Conservation (phyloP, 2,329 filamentous ascomycete species). For the Mariannaea sp. region DNA sequence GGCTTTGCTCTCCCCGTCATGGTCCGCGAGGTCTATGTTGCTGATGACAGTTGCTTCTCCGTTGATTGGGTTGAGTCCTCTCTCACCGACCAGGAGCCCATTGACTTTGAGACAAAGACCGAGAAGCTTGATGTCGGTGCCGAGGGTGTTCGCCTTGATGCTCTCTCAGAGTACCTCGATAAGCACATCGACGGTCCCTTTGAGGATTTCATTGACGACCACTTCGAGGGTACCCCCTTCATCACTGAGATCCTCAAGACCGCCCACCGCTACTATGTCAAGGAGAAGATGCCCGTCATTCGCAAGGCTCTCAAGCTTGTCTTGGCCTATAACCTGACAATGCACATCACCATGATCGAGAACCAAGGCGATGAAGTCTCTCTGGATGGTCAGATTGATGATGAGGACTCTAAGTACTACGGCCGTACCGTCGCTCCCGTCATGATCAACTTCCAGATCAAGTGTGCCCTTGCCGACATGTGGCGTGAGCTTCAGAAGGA, state of each 20-base stretch:
- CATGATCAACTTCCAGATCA: constrained; percentile 99
- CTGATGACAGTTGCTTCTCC: constrained; percentile 89
- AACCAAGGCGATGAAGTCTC: constrained; percentile 80
- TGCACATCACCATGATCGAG: constrained; percentile 94
- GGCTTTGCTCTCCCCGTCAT: constrained; percentile 91
- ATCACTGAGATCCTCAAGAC: constrained; percentile 96
- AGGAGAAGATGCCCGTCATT: constrained; percentile 86
- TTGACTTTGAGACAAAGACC: constrained; percentile 83
- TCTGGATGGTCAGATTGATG: constrained; percentile 82
- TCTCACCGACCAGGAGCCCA: constrained; percentile 69
- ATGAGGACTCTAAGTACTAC: constrained; percentile 83
- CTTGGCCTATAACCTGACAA: constrained; percentile 91
- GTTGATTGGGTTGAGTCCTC: constrained; percentile 91
- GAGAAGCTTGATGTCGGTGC: constrained; percentile 87
- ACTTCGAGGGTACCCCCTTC: constrained; percentile 95
- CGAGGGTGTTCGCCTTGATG: constrained; percentile 80
- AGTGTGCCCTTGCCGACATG: constrained; percentile 95
- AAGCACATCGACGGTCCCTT: constrained; percentile 92
- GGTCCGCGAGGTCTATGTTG: constrained; percentile 91
- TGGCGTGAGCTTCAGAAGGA: constrained; percentile 98
- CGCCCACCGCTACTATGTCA: constrained; percentile 88
- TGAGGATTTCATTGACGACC: constrained; percentile 91
- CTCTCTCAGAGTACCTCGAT: constrained; percentile 90
- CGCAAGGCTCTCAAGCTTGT: constrained; percentile 95
- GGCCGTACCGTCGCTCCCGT: constrained; percentile 92